Evolutionary conservation across 495 filamentous ascomycete genomes (phyloP).

Genomic region (Neurospora pannonica): DNA sequence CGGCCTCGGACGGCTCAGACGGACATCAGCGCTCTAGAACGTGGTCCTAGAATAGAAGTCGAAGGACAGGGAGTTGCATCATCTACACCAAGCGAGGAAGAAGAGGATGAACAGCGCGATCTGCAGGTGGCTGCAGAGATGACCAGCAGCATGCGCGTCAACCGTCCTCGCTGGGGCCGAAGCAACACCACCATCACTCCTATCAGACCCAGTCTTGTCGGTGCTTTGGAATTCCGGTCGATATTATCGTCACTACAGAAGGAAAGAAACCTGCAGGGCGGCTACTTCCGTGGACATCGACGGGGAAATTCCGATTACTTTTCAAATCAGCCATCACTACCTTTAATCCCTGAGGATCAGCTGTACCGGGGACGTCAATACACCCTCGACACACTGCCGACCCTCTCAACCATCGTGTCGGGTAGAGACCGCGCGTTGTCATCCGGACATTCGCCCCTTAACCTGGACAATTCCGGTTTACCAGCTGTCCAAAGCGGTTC

Average conservation of each 20-base stretch:
- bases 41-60: conserved; percentile 39
- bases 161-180: conserved; percentile 56
- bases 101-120: conserved; percentile 59
- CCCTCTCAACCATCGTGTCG: not conserved
- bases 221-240: conserved; percentile 87
- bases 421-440: conserved; percentile 23
- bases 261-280: conserved; percentile 58
- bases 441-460: conserved; percentile 17
- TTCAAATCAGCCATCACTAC: not conserved
- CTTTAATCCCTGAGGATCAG: not conserved
- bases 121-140: conserved; percentile 71
- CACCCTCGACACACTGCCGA: not conserved
- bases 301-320: conserved; percentile 46
- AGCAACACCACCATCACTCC: conserved; percentile 65
- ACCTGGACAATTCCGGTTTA: conserved; percentile 6
- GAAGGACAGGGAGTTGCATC: conserved; percentile 34
- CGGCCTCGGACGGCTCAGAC: conserved; percentile 2
- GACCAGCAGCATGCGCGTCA: conserved; percentile 85
- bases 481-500: conserved; percentile 1
- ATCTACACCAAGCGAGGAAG: conserved; percentile 54
- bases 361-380: not conserved
- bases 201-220: conserved; percentile 87
- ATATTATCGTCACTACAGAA: conserved; percentile 75
- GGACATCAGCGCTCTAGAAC: conserved; percentile 68
- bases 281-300: conserved; percentile 55